Percentiles rank a stretch among this genome's conserved stretches.
phyloP scores from a whole-genome alignment of 1,284 basidiomycete genomes.

The Naganishia cerealis region DNA sequence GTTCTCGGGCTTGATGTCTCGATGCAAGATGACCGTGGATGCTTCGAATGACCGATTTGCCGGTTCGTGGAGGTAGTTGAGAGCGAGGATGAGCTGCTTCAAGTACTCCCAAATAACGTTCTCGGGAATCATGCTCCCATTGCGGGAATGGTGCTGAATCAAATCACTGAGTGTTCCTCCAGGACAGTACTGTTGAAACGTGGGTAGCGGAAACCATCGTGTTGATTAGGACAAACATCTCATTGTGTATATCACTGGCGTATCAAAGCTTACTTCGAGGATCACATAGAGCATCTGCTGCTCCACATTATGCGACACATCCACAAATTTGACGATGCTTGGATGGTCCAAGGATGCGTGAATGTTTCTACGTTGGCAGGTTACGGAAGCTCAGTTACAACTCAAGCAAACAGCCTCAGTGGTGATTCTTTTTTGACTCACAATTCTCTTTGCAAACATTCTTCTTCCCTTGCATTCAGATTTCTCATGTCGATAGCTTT shows the following conservation, averaged over 20 bases:
- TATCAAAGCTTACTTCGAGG: not conserved
- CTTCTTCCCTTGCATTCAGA: not conserved
- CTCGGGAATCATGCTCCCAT: not conserved
- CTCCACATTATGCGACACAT: not conserved
- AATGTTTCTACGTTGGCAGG: not conserved
- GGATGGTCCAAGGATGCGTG: not conserved
- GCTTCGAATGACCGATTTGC: not conserved
- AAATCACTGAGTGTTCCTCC: not conserved
- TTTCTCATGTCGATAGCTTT: not conserved
- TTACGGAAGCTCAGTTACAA: too few species aligned
- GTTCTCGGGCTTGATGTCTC: constrained; percentile 13
- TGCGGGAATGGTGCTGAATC: not conserved
- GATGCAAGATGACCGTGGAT: not conserved
- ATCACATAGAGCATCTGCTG: not conserved
- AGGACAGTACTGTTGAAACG: not conserved
- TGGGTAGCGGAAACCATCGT: not conserved
- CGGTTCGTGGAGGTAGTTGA: not conserved
- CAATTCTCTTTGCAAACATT: not conserved
- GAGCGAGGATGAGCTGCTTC: not conserved
- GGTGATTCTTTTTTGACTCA: not conserved
- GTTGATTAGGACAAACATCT: not conserved
- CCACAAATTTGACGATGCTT: not conserved
- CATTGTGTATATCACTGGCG: too few species aligned
- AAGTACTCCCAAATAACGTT: not conserved
- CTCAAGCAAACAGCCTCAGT: too few species aligned